Percentiles rank a stretch among this genome's conserved stretches.
phyloP scores from a whole-genome alignment of 2,329 filamentous ascomycete genomes.

The Penicillium brevicompactum region DNA sequence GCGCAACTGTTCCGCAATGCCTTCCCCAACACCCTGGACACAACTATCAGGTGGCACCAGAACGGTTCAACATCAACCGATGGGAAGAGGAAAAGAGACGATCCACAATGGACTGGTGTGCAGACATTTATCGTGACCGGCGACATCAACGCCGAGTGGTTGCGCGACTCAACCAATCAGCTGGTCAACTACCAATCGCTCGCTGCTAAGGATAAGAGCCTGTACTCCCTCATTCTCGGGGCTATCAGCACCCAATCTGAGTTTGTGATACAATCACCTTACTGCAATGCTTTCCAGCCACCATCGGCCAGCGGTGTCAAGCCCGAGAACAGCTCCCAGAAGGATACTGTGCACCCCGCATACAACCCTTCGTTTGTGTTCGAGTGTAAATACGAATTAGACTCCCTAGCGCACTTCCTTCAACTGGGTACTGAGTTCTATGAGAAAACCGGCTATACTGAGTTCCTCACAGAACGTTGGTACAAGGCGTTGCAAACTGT shows the following conservation, averaged over 20 bases:
- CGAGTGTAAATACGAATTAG: slow-evolving; percentile 98
- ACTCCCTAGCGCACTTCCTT: slow-evolving; percentile 91
- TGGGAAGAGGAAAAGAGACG: slow-evolving; percentile 47
- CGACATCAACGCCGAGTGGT: slow-evolving; percentile 91
- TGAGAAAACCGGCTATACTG: slow-evolving; percentile 73
- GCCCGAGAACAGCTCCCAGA: slow-evolving; percentile 74
- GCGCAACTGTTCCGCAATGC: slow-evolving; percentile 93
- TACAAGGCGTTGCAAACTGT: slow-evolving; percentile 74
- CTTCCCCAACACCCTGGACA: slow-evolving; percentile 89
- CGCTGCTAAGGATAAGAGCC: slow-evolving; percentile 75
- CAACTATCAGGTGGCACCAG: slow-evolving; percentile 84
- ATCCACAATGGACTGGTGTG: slow-evolving; percentile 74
- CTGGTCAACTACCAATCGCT: slow-evolving; percentile 85
- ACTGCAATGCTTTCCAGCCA: slow-evolving; percentile 98
- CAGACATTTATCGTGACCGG: slow-evolving; percentile 94
- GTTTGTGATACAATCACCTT: slow-evolving; percentile 90
- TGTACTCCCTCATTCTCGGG: slow-evolving; percentile 80
- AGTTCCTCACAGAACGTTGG: slow-evolving; percentile 80
- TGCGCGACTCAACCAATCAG: slow-evolving; percentile 92
- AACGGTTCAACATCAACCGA: slow-evolving; percentile 49
- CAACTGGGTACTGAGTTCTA: slow-evolving; percentile 84
- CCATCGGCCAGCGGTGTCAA: slow-evolving; percentile 78
- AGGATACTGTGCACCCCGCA: slow-evolving; percentile 79
- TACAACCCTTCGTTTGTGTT: slow-evolving; percentile 88
- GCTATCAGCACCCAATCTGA: slow-evolving; percentile 96